Percentiles rank a stretch among this genome's conserved stretches.
These are phyloP conservation scores for Dioszegia crocea DNA, from an alignment of 768 basidiomycete genomes.

Conservation along the genomic window DNA sequence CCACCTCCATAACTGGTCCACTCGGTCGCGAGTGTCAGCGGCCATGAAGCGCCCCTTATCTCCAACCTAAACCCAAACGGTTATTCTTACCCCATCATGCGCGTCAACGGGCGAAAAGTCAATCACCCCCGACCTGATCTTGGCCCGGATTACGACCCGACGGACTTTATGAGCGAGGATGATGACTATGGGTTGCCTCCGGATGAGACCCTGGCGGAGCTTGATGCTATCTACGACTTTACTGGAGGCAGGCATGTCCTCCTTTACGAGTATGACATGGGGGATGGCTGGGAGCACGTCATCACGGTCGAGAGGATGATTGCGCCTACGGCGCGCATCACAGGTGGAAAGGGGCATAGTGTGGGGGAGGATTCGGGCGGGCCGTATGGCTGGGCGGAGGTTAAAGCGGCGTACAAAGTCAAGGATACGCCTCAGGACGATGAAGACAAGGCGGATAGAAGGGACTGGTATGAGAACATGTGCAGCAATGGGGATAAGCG, in stretches of 20 bases:
- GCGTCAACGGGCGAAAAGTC: not conserved
- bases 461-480: not conserved
- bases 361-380: not conserved
- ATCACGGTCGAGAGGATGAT: not conserved
- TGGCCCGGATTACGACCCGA: not conserved
- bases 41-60: not conserved
- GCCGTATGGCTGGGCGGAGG: not conserved
- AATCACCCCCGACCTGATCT: not conserved
- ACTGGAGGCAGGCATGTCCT: not conserved
- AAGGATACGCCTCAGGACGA: not conserved
- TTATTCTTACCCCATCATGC: not conserved
- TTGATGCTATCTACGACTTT: not conserved
- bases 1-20: not conserved
- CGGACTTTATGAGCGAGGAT: not conserved
- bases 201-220: not conserved
- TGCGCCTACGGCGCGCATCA: not conserved
- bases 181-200: conserved; percentile 1
- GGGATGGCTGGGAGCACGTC: conserved; percentile 1
- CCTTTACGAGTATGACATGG: not conserved
- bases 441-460: not conserved
- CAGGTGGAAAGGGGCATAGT: not conserved
- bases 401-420: not conserved
- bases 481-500: not conserved
- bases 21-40: not conserved
- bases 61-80: not conserved